phyloP scores from a whole-genome alignment of 129 eudicot genomes.

The Rutidosis leptorrhynchoides region DNA sequence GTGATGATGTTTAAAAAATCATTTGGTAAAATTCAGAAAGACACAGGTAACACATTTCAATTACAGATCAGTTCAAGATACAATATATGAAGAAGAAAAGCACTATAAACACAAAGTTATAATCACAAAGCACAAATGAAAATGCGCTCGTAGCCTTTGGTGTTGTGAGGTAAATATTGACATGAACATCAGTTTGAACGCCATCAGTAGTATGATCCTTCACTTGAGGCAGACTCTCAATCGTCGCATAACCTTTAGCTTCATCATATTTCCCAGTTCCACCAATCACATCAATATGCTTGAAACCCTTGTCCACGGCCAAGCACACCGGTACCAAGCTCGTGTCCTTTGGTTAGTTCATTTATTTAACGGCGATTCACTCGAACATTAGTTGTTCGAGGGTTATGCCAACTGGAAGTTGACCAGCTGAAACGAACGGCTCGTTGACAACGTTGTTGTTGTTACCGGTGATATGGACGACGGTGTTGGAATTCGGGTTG shows the following conservation, averaged over 20 bases:
- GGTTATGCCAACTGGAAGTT: no score
- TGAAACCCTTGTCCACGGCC: no score
- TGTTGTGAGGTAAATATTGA: slow-evolving; percentile 61
- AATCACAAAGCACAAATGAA: slow-evolving; percentile 13
- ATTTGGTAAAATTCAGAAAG: not conserved
- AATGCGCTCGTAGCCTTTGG: slow-evolving; percentile 24
- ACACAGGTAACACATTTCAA: slow-evolving; percentile 20
- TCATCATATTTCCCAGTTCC: no score
- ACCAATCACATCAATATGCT: no score
- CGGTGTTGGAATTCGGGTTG: slow-evolving; percentile 46
- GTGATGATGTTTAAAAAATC: not conserved
- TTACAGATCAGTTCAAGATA: slow-evolving; percentile 28
- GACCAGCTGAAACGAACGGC: slow-evolving; percentile 87
- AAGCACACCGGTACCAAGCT: no score
- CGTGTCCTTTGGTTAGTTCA: no score
- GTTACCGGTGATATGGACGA: slow-evolving; percentile 63
- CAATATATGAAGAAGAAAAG: slow-evolving; percentile 23
- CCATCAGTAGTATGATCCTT: slow-evolving; percentile 97
- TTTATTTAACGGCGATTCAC: no score
- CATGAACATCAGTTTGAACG: slow-evolving; percentile 71
- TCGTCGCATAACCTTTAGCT: slow-evolving; percentile 83
- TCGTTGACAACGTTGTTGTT: slow-evolving; percentile 47
- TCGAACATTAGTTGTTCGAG: no score
- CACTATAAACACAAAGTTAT: slow-evolving; percentile 23
- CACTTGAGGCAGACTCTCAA: slow-evolving; percentile 75